A percentile compares a stretch with the other conserved stretches of the same genome.
Evolutionary conservation across 108 stramenopile species (phyloP).

Genomic region (Fragilaria crotonensis): DNA sequence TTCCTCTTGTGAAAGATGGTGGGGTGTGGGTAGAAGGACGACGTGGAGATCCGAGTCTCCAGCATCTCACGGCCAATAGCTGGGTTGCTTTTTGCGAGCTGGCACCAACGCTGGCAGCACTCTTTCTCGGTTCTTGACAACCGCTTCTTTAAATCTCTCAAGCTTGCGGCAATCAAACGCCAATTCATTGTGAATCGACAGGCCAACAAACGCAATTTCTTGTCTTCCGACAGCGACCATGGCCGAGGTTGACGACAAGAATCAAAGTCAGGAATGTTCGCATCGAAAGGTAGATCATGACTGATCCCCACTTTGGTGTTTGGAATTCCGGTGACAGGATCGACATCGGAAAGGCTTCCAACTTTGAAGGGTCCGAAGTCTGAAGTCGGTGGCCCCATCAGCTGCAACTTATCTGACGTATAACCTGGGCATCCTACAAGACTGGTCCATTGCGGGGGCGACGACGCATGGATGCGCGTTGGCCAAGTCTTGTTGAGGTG

Average conservation of each 20-base stretch:
- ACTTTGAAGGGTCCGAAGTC: conserved; percentile 52
- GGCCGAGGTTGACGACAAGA: conserved; percentile 17
- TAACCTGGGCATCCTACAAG: conserved; percentile 1
- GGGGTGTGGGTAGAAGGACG: not conserved
- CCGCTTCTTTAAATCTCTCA: conserved; percentile 20
- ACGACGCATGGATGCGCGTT: not conserved
- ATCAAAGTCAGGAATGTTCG: conserved; percentile 34
- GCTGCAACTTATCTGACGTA: conserved; percentile 6
- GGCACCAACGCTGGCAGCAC: conserved; percentile 61
- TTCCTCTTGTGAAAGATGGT: not conserved
- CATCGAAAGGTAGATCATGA: conserved; percentile 52
- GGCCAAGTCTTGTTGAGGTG: too few relatives aligned
- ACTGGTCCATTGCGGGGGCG: conserved; percentile 10
- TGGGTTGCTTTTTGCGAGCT: conserved; percentile 9
- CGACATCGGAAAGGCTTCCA: too few relatives aligned
- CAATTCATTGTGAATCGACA: conserved; percentile 58
- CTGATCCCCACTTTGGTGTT: conserved; percentile 34
- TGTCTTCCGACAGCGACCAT: conserved; percentile 53
- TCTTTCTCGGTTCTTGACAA: conserved; percentile 16
- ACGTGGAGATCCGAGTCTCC: not conserved
- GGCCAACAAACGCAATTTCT: conserved; percentile 27
- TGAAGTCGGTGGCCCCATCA: conserved; percentile 24
- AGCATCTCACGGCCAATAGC: not conserved
- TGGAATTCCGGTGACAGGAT: conserved; percentile 31
- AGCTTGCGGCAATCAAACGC: conserved; percentile 38